Conservation (phyloP, 2,329 filamentous ascomycete genomes). For the Claviceps sp. region DNA sequence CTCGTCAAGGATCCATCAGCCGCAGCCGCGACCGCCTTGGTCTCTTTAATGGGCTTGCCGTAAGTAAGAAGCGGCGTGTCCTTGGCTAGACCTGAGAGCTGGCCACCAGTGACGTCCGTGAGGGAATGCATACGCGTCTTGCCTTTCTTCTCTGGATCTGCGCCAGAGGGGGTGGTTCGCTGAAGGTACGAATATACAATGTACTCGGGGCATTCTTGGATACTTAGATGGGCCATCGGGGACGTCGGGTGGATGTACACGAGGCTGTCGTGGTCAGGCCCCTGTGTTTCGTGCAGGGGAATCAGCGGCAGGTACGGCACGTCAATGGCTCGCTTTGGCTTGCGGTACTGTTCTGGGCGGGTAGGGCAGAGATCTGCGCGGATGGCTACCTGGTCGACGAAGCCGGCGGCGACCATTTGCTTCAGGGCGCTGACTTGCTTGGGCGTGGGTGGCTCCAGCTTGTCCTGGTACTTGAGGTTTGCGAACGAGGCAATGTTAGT, state of each 20-base stretch:
- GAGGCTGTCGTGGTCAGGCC: constrained; percentile 42
- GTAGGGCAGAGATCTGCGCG: constrained; percentile 73
- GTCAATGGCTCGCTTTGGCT: constrained; percentile 75
- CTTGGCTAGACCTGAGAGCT: constrained; percentile 66
- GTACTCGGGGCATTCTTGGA: constrained; percentile 70
- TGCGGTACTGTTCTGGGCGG: constrained; percentile 52
- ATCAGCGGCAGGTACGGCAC: constrained; percentile 83
- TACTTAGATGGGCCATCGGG: constrained; percentile 55
- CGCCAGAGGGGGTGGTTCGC: constrained; percentile 40
- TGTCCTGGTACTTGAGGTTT: constrained; percentile 41
- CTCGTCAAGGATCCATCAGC: constrained; percentile 32
- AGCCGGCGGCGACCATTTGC: constrained; percentile 82
- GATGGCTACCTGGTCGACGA: constrained; percentile 88
- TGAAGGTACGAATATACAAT: constrained; percentile 82
- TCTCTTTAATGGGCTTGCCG: constrained; percentile 84
- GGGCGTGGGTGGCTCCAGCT: constrained; percentile 43
- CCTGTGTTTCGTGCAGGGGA: constrained; percentile 37
- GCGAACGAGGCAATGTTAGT: constrained; percentile 56
- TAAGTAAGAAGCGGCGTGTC: constrained; percentile 74
- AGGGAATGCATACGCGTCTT: constrained; percentile 83
- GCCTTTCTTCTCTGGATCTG: constrained; percentile 38
- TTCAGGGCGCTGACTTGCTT: constrained; percentile 70
- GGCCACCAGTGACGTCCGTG: constrained; percentile 61
- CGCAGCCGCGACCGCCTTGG: constrained; percentile 30
- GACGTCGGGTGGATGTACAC: constrained; percentile 86